A percentile compares a stretch with the other conserved stretches of the same genome.
phyloP scores from a whole-genome alignment of 2,329 filamentous ascomycete genomes.

The Fusarium sp. region DNA sequence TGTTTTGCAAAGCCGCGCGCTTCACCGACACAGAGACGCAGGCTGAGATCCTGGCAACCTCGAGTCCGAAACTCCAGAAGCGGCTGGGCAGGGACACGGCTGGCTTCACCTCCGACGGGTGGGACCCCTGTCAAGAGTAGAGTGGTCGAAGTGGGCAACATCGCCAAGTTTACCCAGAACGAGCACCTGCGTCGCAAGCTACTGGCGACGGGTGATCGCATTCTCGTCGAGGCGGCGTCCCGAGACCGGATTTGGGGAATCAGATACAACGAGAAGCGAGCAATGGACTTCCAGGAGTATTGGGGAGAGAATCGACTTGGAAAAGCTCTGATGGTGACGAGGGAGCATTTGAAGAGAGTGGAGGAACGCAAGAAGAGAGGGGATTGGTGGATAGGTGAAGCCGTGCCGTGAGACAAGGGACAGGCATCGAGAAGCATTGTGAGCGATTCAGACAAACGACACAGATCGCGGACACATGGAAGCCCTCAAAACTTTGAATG shows the following conservation, averaged over 20 bases:
- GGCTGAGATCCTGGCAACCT: constrained; percentile 45
- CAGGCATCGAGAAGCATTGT: neutral
- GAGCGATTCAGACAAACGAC: neutral
- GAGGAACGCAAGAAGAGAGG: constrained; percentile 1
- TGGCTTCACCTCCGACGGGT: constrained; percentile 49
- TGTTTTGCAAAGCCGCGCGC: constrained; percentile 58
- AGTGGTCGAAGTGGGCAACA: constrained; percentile 52
- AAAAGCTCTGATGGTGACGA: constrained; percentile 50
- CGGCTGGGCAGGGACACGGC: constrained; percentile 45
- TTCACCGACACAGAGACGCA: constrained; percentile 51
- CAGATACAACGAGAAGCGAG: constrained; percentile 51
- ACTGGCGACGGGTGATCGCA: constrained; percentile 51
- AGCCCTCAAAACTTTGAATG: constrained; percentile 18
- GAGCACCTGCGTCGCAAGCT: constrained; percentile 47
- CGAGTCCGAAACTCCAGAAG: constrained; percentile 50
- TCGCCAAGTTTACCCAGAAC: constrained; percentile 55
- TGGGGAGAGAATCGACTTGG: constrained; percentile 54
- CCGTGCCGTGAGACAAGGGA: constrained; percentile 5
- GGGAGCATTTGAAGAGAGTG: constrained; percentile 29
- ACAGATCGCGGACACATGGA: constrained; percentile 27
- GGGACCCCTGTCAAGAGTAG: constrained; percentile 52
- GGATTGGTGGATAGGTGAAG: constrained; percentile 4
- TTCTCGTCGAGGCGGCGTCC: constrained; percentile 51
- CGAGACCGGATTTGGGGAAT: constrained; percentile 55
- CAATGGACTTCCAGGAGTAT: constrained; percentile 43